These are phyloP conservation scores for Centella asiatica DNA, from an alignment of 129 eudicot genomes.

Conservation along the genomic window DNA sequence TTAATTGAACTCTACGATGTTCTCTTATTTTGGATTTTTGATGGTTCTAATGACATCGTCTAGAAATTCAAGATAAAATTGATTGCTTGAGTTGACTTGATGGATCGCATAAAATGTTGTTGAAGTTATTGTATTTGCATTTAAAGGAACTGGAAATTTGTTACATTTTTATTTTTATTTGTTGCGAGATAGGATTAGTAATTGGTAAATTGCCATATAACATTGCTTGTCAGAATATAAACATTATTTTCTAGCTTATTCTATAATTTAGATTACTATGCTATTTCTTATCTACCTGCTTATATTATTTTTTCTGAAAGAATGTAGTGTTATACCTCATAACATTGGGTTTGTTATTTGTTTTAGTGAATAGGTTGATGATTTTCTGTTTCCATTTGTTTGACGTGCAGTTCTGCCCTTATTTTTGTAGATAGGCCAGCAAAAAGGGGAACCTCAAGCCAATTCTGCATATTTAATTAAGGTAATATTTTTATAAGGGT, in stretches of 20 bases:
- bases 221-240: no score
- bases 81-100: background rate
- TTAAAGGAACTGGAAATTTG: background rate
- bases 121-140: background rate
- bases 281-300: background rate
- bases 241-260: no score
- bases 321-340: background rate
- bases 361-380: slow-evolving; percentile 29
- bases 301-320: background rate
- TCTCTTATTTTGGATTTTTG: background rate
- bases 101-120: background rate
- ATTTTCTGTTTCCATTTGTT: slow-evolving; percentile 39
- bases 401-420: slow-evolving; percentile 67
- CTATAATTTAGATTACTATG: no score
- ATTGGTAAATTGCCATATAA: no score
- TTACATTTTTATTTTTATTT: background rate
- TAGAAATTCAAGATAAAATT: no score
- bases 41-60: background rate
- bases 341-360: background rate
- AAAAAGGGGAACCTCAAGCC: slow-evolving; percentile 48
- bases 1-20: background rate
- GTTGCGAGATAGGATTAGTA: background rate
- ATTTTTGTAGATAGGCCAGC: slow-evolving; percentile 87
- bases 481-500: slow-evolving; percentile 33
- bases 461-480: slow-evolving; percentile 63